phyloP scores from a whole-genome alignment of 2,329 filamentous ascomycete species.

The Mariannaea sp. region DNA sequence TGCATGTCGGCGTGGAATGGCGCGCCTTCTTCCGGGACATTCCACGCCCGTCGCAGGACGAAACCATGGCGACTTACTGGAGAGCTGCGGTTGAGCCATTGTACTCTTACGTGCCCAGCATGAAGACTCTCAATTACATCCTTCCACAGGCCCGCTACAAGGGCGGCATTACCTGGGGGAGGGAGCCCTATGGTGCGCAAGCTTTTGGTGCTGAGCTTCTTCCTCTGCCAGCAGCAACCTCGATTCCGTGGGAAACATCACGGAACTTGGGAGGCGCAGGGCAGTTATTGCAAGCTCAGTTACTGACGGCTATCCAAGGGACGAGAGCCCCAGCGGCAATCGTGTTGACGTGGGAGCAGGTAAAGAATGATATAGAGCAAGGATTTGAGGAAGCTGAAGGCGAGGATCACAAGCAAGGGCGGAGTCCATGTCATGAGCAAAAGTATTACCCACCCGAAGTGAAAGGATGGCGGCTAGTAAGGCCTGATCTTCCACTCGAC shows the following conservation, averaged over 20 bases:
- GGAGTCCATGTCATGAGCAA: conserved; percentile 4
- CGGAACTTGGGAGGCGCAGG: conserved; percentile 12
- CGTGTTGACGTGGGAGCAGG: conserved; percentile 26
- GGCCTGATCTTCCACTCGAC: conserved; percentile 19
- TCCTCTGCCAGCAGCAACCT: conserved; percentile 25
- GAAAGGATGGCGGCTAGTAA: conserved; percentile 31
- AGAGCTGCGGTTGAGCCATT: conserved; percentile 25
- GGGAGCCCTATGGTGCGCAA: conserved; percentile 35
- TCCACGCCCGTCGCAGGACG: conserved; percentile 27
- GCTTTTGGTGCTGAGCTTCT: conserved; percentile 25
- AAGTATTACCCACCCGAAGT: conserved; percentile 15
- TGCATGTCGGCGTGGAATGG: conserved; percentile 40
- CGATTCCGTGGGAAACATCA: conserved; percentile 35
- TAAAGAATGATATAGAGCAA: conserved; percentile 25
- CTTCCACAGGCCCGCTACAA: conserved; percentile 34
- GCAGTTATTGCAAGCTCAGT: neutral
- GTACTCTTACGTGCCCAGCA: conserved; percentile 32
- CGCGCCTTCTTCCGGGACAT: conserved; percentile 38
- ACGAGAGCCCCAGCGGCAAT: conserved; percentile 1
- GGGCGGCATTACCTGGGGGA: conserved; percentile 35
- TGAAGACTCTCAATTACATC: conserved; percentile 36
- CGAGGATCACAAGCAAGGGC: neutral
- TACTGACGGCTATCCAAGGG: conserved; percentile 12
- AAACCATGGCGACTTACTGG: conserved; percentile 33
- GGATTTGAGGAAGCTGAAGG: conserved; percentile 14